phyloP scores from a whole-genome alignment of 2,329 filamentous ascomycete species.

The Camptophora hylomeconis region DNA sequence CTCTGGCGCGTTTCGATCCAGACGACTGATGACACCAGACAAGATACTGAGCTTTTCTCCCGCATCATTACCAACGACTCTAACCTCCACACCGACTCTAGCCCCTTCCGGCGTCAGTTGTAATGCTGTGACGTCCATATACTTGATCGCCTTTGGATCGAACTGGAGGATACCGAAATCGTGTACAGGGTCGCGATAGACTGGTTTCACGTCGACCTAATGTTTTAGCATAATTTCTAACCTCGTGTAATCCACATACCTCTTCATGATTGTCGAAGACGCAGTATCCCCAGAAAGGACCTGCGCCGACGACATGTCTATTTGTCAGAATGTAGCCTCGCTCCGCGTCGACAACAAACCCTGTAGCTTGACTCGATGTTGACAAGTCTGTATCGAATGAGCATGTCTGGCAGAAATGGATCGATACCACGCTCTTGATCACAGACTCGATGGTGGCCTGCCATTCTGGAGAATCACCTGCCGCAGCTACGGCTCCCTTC shows the following conservation, averaged over 20 bases:
- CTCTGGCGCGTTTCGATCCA: constrained; percentile 93
- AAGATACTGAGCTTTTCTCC: constrained; percentile 97
- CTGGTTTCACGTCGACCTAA: constrained; percentile 82
- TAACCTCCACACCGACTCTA: constrained; percentile 78
- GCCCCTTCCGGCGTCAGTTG: constrained; percentile 75
- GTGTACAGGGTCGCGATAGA: constrained; percentile 96
- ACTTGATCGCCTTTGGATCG: constrained; percentile 90
- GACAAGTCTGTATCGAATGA: constrained; percentile 96
- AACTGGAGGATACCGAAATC: constrained; percentile 97
- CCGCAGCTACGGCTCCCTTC: constrained; percentile 34
- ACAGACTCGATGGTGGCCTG: constrained; percentile 90
- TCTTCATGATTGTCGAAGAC: constrained; percentile 98
- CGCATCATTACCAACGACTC: constrained; percentile 96
- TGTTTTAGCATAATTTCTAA: constrained; percentile 5
- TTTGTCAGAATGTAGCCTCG: constrained; percentile 81
- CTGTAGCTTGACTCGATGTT: constrained; percentile 87
- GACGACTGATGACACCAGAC: constrained; percentile 88
- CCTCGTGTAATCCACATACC: constrained; percentile 24
- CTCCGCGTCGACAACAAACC: constrained; percentile 93
- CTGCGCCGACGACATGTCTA: constrained; percentile 84
- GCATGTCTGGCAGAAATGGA: constrained; percentile 95
- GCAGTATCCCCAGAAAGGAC: constrained; percentile 95
- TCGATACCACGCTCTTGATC: constrained; percentile 92
- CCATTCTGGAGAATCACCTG: constrained; percentile 68
- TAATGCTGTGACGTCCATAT: constrained; percentile 79